A percentile compares a stretch with the other conserved stretches of the same genome.
phyloP scores from a whole-genome alignment of 768 basidiomycete genomes.

The Tricholomella constricta region DNA sequence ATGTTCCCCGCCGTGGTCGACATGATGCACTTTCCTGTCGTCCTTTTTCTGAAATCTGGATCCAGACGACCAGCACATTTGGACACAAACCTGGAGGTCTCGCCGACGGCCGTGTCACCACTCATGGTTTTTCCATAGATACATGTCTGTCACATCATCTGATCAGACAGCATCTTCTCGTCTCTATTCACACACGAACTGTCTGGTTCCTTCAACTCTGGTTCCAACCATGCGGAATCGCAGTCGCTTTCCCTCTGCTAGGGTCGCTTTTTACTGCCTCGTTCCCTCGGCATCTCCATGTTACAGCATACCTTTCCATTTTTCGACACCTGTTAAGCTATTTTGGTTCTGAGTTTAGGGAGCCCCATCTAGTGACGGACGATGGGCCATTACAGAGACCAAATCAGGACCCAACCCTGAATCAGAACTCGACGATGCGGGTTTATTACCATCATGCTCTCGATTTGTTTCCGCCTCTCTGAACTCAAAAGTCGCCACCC shows the following conservation, averaged over 20 bases:
- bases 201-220: constrained; percentile 12
- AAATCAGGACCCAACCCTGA: constrained; percentile 6
- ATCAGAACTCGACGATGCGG: background rate
- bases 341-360: background rate
- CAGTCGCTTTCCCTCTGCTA: constrained; percentile 2
- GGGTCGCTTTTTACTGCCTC: constrained; percentile 9
- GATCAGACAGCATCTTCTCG: constrained; percentile 16
- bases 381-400: background rate
- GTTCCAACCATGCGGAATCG: constrained; percentile 10
- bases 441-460: background rate
- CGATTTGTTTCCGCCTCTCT: background rate
- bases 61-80: background rate
- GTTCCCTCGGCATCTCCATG: constrained; percentile 17
- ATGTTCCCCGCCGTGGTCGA: background rate
- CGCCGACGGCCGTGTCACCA: constrained; percentile 12
- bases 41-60: constrained; percentile 11
- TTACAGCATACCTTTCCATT: constrained; percentile 1
- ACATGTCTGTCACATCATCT: constrained; percentile 14
- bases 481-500: constrained; percentile 3
- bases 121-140: constrained; percentile 1
- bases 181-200: constrained; percentile 9
- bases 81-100: background rate
- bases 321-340: constrained; percentile 6
- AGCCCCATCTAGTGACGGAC: background rate
- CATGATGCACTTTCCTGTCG: constrained; percentile 7